Conservation (phyloP, 306 rosid species). For the Inga leiocalycina region DNA sequence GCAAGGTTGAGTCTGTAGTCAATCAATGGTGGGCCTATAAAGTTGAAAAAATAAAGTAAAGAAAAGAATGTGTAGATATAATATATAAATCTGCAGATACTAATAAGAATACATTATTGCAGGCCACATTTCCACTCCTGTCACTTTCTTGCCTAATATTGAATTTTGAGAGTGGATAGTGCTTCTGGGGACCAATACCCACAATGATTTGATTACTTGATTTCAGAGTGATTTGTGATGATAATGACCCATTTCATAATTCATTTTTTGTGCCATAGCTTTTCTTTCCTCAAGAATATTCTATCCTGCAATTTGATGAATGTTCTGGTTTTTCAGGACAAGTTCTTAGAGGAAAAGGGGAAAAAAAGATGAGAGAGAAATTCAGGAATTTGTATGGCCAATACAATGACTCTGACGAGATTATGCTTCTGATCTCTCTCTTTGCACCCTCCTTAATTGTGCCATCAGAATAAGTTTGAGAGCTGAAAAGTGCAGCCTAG, state of each 20-base stretch:
- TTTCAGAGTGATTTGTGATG: constrained; percentile 32
- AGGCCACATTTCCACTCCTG: constrained; percentile 43
- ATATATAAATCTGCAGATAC: neutral
- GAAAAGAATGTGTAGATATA: constrained; percentile 31
- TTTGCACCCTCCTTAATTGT: neutral
- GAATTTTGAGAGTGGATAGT: constrained; percentile 44
- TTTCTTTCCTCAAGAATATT: neutral
- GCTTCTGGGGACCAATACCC: constrained; percentile 32
- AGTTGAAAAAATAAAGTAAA: constrained; percentile 17
- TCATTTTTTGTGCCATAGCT: neutral
- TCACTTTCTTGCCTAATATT: constrained; percentile 44
- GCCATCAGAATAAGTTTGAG: constrained; percentile 14
- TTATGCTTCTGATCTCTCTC: neutral
- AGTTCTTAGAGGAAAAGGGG: neutral
- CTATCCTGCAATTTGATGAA: neutral
- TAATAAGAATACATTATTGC: constrained; percentile 27
- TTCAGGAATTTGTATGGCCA: constrained; percentile 33
- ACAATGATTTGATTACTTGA: neutral
- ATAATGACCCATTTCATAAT: neutral
- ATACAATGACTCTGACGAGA: neutral
- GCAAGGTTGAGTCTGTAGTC: constrained; percentile 11
- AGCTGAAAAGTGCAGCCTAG: neutral
- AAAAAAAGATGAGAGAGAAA: neutral
- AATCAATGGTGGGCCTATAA: constrained; percentile 29
- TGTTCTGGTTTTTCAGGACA: constrained; percentile 22